A percentile compares a stretch with the other conserved stretches of the same genome.
These are phyloP conservation scores for Leucoagaricus sp. DNA, from an alignment of 1,284 basidiomycete species.

Conservation along the genomic window DNA sequence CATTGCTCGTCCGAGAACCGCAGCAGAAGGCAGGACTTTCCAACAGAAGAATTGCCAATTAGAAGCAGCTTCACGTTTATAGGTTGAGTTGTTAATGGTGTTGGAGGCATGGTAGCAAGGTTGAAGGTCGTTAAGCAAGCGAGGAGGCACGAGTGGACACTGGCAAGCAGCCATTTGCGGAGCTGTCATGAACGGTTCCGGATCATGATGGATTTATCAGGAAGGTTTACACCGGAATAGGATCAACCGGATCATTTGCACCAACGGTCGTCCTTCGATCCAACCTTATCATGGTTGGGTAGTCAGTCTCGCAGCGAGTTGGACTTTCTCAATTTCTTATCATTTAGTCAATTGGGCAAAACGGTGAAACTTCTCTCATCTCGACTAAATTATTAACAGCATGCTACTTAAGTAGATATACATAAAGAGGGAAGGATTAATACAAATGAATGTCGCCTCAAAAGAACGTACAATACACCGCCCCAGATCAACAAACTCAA, in stretches of 20 bases:
- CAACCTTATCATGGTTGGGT: too few relatives aligned
- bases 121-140: not conserved
- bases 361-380: not conserved
- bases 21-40: constrained; percentile 87
- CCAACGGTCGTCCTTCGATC: too few relatives aligned
- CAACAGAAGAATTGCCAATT: constrained; percentile 90
- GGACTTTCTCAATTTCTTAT: too few relatives aligned
- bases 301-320: too few relatives aligned
- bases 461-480: not conserved
- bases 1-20: constrained; percentile 98
- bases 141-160: not conserved
- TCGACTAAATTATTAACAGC: not conserved
- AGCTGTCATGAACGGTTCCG: not conserved
- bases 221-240: not conserved
- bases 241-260: not conserved
- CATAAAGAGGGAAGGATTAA: not conserved
- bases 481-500: not conserved
- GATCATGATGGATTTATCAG: not conserved
- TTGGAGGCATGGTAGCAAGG: constrained; percentile 19
- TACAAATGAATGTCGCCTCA: constrained; percentile 1
- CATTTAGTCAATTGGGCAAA: too few relatives aligned
- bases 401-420: not conserved
- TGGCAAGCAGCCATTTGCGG: not conserved
- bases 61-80: constrained; percentile 73
- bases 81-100: constrained; percentile 33